Conservation (phyloP, 306 rosid species). For the Clitoria ternatea region DNA sequence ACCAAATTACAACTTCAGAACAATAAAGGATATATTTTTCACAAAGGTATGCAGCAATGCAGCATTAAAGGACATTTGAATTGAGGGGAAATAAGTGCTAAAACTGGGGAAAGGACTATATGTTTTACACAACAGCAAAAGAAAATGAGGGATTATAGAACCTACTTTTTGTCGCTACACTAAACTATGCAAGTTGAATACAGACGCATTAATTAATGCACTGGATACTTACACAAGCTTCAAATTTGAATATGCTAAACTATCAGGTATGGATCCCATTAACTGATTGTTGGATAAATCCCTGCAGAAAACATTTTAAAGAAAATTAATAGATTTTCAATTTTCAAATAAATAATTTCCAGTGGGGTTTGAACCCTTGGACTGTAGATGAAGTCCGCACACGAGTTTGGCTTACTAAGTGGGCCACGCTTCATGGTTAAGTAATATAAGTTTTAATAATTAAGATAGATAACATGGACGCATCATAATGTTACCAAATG, state of each 20-base stretch:
- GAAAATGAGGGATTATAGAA: background rate
- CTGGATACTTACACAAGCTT: constrained; percentile 74
- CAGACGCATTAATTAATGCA: background rate
- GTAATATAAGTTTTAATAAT: background rate
- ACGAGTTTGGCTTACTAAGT: background rate
- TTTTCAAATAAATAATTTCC: constrained; percentile 1
- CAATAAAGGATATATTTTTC: background rate
- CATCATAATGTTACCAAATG: background rate
- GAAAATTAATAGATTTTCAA: constrained; percentile 1
- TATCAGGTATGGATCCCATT: constrained; percentile 73
- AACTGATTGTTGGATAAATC: constrained; percentile 84
- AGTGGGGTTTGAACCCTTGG: background rate
- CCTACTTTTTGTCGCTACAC: background rate
- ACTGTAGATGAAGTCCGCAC: background rate
- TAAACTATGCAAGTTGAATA: background rate
- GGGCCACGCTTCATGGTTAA: background rate
- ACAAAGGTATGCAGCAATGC: background rate
- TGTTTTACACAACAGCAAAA: background rate
- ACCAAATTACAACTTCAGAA: constrained; percentile 7
- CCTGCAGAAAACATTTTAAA: constrained; percentile 40
- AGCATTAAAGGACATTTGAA: background rate
- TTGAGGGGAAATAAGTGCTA: background rate
- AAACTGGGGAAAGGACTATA: background rate
- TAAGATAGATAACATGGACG: background rate
- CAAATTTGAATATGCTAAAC: constrained; percentile 61